Evolutionary conservation across 805 yeast species (phyloP), one percentile per base, ranked within the genome.

Genomic region (Zygotorulaspora florentina): DNA sequence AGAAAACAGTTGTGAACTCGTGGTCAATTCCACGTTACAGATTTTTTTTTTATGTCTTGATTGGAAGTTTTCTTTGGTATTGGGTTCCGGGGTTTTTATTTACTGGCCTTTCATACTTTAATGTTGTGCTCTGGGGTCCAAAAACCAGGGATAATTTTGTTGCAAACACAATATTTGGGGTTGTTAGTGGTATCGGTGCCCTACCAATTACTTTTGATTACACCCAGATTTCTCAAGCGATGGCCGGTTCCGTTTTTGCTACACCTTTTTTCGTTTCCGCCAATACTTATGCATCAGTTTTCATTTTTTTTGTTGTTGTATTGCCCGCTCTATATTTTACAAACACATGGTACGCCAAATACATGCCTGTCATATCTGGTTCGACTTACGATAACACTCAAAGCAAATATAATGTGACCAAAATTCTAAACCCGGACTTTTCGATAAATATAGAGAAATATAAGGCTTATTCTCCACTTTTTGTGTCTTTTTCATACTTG

Each of bases 61-160:
- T 54, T 12, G 60, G 64, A n/a, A 60, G 73, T 18, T 80, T 81
- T 53, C 50, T 73, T 3, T 83, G 81, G 75, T 79, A 78, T 56
- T 82, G 84, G 80, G 65, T 84, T 52, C 87, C 88, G 3, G 84
- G 81, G 45, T 82, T 70, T 56, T 67, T 85, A 18, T 81, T 81
- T 66, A 67, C 70, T 12, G 87, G 80, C 1, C 70, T 84, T 45
- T 72, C 81, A 0, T 75, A 76, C 55, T 83, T 85, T 64, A 76
- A 73, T n/a, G 61, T 71, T 45, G 54, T 69, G 18, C 47, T 64
- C n/a, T 66, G 70, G 69, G 64, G 61, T 35, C 47, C 65, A 18
- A 56, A 55, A 40, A 63, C 65, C 12, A 61, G 67, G 50, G 60
- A 80, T 50, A 81, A 81, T 56, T 76, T 79, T 47, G 69, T 74